A percentile compares a stretch with the other conserved stretches of the same genome.
Evolutionary conservation across 441 rosid genomes (phyloP).

Genomic region (Gossypium davidsonii): DNA sequence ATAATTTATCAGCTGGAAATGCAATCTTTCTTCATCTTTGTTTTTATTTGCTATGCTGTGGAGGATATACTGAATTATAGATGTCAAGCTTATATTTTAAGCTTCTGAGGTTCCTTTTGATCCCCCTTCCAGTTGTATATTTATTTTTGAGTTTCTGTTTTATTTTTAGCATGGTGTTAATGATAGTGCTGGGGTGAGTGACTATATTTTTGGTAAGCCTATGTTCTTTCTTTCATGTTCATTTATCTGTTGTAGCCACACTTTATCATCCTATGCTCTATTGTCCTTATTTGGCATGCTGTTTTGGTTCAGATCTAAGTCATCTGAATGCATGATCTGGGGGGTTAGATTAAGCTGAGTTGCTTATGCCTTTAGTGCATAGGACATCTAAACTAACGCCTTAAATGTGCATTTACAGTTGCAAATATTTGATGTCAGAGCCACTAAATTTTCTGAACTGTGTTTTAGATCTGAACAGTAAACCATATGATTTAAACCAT

Average conservation of each 20-base stretch:
- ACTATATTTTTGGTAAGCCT: conserved; percentile 7
- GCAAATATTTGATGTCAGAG: background rate
- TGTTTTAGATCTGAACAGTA: background rate
- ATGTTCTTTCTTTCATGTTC: background rate
- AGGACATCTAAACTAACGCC: conserved; percentile 6
- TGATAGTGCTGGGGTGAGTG: conserved; percentile 3
- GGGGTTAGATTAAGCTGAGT: background rate
- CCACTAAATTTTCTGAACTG: background rate
- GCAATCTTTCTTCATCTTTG: background rate
- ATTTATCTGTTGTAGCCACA: conserved; percentile 1
- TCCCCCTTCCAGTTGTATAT: background rate
- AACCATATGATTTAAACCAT: background rate
- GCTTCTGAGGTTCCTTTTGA: conserved; percentile 4
- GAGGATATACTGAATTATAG: background rate
- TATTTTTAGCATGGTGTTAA: background rate
- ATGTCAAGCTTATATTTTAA: conserved; percentile 1
- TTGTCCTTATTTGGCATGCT: conserved; percentile 9
- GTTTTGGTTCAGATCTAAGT: background rate
- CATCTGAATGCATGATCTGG: background rate
- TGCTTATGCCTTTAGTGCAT: background rate
- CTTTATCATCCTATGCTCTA: conserved; percentile 13
- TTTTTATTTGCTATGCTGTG: background rate
- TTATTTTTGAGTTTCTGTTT: conserved; percentile 1
- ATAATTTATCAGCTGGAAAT: background rate
- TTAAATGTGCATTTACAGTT: conserved; percentile 10